A percentile compares a stretch with the other conserved stretches of the same genome.
These are phyloP conservation scores for Exophiala viscosa DNA, from an alignment of 2,329 filamentous ascomycete genomes.

Conservation along the genomic window DNA sequence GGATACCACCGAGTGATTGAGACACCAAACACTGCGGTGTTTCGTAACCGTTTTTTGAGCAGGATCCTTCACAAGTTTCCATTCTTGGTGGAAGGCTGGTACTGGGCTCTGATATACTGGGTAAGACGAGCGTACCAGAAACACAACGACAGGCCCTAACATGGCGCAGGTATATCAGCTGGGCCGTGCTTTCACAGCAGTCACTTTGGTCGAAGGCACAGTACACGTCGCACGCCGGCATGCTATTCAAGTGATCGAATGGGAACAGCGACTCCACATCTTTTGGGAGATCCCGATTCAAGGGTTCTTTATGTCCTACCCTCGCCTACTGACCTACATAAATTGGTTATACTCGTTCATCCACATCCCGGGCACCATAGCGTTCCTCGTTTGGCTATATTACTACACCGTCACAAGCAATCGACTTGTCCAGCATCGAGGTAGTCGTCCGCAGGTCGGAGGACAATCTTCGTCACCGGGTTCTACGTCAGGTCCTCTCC, in stretches of 20 bases:
- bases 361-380: constrained; percentile 71
- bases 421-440: constrained; percentile 41
- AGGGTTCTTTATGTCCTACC: constrained; percentile 52
- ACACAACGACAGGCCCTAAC: neutral
- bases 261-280: constrained; percentile 62
- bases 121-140: constrained; percentile 46
- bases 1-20: constrained; percentile 47
- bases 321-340: constrained; percentile 61
- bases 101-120: constrained; percentile 75
- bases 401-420: constrained; percentile 65
- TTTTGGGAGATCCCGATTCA: constrained; percentile 65
- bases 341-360: constrained; percentile 74
- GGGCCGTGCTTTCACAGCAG: constrained; percentile 66
- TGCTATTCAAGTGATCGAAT: constrained; percentile 62
- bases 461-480: constrained; percentile 33
- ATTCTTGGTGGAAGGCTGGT: constrained; percentile 72
- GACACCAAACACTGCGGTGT: constrained; percentile 60
- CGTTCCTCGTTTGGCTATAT: constrained; percentile 64
- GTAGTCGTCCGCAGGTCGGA: constrained; percentile 33
- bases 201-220: constrained; percentile 65
- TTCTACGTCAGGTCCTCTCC: constrained; percentile 46
- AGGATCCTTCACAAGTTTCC: constrained; percentile 64
- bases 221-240: constrained; percentile 66
- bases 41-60: constrained; percentile 59
- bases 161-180: constrained; percentile 65